Percentiles rank a stretch among this genome's conserved stretches.
phyloP scores from a whole-genome alignment of 805 yeast genomes.

The Pichia heedii region DNA sequence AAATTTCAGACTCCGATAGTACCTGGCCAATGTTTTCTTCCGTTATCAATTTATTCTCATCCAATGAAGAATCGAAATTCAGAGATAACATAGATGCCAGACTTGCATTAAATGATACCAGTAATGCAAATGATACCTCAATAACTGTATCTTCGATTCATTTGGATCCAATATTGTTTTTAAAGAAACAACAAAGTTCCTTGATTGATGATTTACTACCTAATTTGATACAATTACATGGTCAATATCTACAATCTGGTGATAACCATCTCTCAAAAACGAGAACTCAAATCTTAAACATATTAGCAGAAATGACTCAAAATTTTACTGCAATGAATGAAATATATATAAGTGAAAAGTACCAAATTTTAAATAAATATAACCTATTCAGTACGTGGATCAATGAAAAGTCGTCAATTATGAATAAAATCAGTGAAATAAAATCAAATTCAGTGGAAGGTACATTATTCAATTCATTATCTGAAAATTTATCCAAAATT shows the following conservation, averaged over 20 bases:
- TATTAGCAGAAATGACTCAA: slow-evolving; percentile 32
- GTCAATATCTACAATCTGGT: slow-evolving; percentile 26
- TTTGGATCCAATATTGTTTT: slow-evolving; percentile 26
- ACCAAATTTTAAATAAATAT: slow-evolving; percentile 10
- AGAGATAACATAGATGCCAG: too few relatives aligned
- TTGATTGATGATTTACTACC: slow-evolving; percentile 18
- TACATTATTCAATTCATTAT: slow-evolving; percentile 28
- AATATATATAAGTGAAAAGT: slow-evolving; percentile 33
- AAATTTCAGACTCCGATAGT: neutral
- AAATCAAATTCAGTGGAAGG: slow-evolving; percentile 36
- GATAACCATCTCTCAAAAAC: slow-evolving; percentile 25
- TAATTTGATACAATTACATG: slow-evolving; percentile 21
- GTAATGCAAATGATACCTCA: neutral
- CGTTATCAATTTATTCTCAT: slow-evolving; percentile 9
- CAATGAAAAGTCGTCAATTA: slow-evolving; percentile 25
- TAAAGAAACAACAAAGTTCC: slow-evolving; percentile 24
- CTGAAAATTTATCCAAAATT: slow-evolving; percentile 25
- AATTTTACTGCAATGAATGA: slow-evolving; percentile 37
- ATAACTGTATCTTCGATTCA: slow-evolving; percentile 2
- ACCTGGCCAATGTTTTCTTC: slow-evolving; percentile 4
- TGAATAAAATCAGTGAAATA: slow-evolving; percentile 30
- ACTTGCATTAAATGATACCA: too few relatives aligned
- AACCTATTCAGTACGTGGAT: slow-evolving; percentile 33
- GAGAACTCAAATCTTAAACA: slow-evolving; percentile 23
- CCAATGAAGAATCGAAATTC: too few relatives aligned